Percentiles rank a stretch among this genome's conserved stretches.
These are phyloP conservation scores for Paracorniculantispora psalliotae DNA, from an alignment of 2,329 filamentous ascomycete species.

Conservation along the genomic window DNA sequence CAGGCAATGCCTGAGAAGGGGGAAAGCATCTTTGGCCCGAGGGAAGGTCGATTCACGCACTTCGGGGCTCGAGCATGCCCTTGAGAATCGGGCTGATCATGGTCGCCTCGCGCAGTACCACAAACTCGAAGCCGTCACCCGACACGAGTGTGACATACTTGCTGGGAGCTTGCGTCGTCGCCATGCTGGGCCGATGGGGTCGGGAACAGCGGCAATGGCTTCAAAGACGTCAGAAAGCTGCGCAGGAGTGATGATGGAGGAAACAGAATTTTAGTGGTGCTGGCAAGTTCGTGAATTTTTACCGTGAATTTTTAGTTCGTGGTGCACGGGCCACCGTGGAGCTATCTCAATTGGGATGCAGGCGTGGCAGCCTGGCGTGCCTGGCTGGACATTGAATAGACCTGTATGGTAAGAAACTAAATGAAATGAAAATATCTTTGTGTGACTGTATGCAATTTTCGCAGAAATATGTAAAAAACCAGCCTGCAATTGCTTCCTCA, in stretches of 20 bases:
- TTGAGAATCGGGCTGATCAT: slow-evolving; percentile 67
- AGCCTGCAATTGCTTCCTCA: too few species aligned
- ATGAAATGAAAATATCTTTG: too few species aligned
- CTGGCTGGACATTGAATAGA: too few species aligned
- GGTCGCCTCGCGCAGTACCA: slow-evolving; percentile 66
- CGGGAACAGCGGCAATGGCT: slow-evolving; percentile 11
- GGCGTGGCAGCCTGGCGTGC: not conserved
- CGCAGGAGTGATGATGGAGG: slow-evolving; percentile 7
- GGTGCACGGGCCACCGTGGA: slow-evolving; percentile 3
- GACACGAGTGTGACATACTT: slow-evolving; percentile 77
- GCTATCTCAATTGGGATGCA: not conserved
- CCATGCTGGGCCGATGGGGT: slow-evolving; percentile 13
- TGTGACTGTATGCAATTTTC: too few species aligned
- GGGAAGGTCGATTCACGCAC: slow-evolving; percentile 33
- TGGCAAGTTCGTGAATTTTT: not conserved
- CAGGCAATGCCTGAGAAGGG: not conserved
- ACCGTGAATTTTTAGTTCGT: not conserved
- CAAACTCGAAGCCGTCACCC: slow-evolving; percentile 71
- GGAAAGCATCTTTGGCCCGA: slow-evolving; percentile 24
- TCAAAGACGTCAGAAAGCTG: slow-evolving; percentile 4
- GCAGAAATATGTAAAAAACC: too few species aligned
- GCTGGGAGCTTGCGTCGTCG: slow-evolving; percentile 30
- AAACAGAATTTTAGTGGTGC: not conserved
- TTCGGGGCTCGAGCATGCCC: slow-evolving; percentile 67
- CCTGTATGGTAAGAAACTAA: too few species aligned